Evolutionary conservation across 768 basidiomycete species (phyloP), one percentile per base, ranked within the genome.

Genomic region (Boletus sp.): DNA sequence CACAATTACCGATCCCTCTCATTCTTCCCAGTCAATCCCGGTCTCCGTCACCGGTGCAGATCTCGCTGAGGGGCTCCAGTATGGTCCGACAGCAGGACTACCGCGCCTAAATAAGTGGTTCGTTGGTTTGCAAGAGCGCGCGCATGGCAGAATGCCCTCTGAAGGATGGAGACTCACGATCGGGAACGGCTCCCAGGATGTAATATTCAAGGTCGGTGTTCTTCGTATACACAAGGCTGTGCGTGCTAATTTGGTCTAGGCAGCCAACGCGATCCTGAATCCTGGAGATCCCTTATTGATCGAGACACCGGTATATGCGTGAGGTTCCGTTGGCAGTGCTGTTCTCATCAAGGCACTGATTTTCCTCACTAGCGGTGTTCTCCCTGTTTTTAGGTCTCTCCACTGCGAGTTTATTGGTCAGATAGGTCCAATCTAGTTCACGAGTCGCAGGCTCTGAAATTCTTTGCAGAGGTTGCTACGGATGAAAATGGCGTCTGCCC

Each of bases 111-210:
- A 79, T 4, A 78, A 84, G 20, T 94, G 91, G 90, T 67, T 93
- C 14, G 71, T 78, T 47, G 83, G 82, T 5, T 73, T 98, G 52
- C 93, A 97, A 70, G 84, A 82, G 61, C 66, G 70, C 10, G 77
- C 78, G 40, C 95, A 98, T 64, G 83, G 82, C 5, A 78, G 92
- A 45, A 76, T 77, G 48, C 69, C 64, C 42, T 80, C 77, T 2
- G 84, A 83, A 62, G 86, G 84, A 7, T 98, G 94, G 94, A 76
- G 77, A 42, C 70, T 94, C 10, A 85, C 83, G 41, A 75, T 97
- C 10, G 93, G 94, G 2, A 79, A 80, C 40, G 95, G 95, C 11
- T 91, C 90, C 44, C 95, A 97, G 73, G 94, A 97, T 76, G 68
- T 93, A 61, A 83, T 98, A 49, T 88, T 80, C 75, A 97, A 95